Conservation (phyloP, 2,329 filamentous ascomycete genomes). For the Fusarium coffeatum region DNA sequence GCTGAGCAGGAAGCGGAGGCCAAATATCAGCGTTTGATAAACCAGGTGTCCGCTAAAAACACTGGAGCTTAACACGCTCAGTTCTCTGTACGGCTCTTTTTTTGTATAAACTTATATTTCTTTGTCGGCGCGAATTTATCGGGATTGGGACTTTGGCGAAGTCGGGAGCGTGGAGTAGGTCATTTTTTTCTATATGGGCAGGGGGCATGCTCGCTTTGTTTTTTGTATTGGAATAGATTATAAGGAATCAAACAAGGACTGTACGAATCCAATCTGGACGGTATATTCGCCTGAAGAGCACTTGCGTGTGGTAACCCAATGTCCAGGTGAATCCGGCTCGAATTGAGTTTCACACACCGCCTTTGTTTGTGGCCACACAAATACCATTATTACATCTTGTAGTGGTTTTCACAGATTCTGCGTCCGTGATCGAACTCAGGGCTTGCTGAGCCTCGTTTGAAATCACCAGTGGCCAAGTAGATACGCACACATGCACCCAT, state of each 20-base stretch:
- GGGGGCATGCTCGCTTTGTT: conserved; percentile 17
- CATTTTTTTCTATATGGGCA: conserved; percentile 15
- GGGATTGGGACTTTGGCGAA: conserved; percentile 33
- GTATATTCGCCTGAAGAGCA: background rate
- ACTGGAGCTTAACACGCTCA: conserved; percentile 25
- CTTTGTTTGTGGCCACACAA: background rate
- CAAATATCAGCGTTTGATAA: conserved; percentile 54
- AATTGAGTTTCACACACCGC: background rate
- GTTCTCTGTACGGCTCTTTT: background rate
- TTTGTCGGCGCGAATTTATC: conserved; percentile 28
- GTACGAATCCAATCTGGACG: background rate
- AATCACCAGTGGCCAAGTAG: background rate
- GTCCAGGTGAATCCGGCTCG: background rate
- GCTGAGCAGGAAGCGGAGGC: conserved; percentile 52
- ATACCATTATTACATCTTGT: background rate
- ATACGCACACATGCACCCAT: background rate
- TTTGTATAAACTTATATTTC: conserved; percentile 30
- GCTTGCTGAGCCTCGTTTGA: background rate
- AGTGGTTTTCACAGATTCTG: background rate
- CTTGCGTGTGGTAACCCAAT: background rate
- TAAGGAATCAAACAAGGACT: conserved; percentile 1
- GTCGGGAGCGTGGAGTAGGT: conserved; percentile 40
- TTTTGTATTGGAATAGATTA: conserved; percentile 14
- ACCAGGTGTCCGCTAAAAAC: conserved; percentile 53
- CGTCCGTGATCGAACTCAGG: background rate